phyloP scores from a whole-genome alignment of 306 rosid species.

The Fragaria nilgerrensis region DNA sequence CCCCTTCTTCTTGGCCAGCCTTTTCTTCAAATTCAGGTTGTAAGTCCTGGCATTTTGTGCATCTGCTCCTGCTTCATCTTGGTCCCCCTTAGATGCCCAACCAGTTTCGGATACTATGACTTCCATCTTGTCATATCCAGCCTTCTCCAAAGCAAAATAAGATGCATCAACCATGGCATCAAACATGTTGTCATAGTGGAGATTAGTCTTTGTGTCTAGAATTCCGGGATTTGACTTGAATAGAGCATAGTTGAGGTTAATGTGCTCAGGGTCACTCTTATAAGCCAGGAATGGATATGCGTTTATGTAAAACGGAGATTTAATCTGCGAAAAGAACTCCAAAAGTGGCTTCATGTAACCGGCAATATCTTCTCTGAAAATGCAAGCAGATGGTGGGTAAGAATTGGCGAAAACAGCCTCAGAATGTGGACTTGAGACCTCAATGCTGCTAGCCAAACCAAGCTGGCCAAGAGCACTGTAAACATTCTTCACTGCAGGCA shows the following conservation, averaged over 20 bases:
- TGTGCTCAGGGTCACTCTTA: conserved; percentile 76
- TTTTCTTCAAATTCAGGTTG: conserved; percentile 56
- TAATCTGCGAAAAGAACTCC: conserved; percentile 69
- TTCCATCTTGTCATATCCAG: conserved; percentile 63
- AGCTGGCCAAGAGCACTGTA: conserved; percentile 55
- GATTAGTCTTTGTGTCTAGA: conserved; percentile 65
- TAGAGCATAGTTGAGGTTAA: conserved; percentile 72
- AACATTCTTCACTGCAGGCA: conserved; percentile 74
- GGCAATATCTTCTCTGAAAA: conserved; percentile 57
- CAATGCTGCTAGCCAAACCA: conserved; percentile 36
- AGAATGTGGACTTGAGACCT: conserved; percentile 89
- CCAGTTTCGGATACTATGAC: conserved; percentile 91
- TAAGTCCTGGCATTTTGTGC: conserved; percentile 60
- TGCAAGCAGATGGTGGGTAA: conserved; percentile 83
- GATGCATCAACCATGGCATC: conserved; percentile 85
- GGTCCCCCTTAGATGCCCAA: conserved; percentile 87
- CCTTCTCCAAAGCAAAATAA: conserved; percentile 76
- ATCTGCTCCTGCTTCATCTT: conserved; percentile 65
- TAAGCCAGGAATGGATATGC: conserved; percentile 95
- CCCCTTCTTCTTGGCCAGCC: conserved; percentile 69
- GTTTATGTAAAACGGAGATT: conserved; percentile 80
- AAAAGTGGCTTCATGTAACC: conserved; percentile 72
- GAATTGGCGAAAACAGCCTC: conserved; percentile 88
- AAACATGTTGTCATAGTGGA: conserved; percentile 86
- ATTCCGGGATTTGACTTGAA: conserved; percentile 67